Conservation (phyloP, 2,329 filamentous ascomycete species). For the Monilinia vaccinii-corymbosi region DNA sequence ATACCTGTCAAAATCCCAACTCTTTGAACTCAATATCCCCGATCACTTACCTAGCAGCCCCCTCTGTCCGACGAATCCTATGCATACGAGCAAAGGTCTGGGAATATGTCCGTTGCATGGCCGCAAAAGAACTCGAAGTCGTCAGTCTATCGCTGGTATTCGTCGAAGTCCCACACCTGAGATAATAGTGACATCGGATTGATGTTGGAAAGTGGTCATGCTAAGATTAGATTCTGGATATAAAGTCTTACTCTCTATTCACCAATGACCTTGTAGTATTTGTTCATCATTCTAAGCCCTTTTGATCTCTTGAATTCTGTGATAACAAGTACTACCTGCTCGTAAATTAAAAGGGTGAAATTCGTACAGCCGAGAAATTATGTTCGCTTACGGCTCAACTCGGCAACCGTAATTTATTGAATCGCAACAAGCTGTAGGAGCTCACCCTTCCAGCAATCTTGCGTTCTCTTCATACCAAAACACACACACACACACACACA, state of each 20-base stretch:
- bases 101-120: slow-evolving; percentile 37
- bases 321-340: not conserved
- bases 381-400: slow-evolving; percentile 11
- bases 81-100: slow-evolving; percentile 31
- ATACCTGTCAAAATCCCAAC: not conserved
- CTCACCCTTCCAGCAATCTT: slow-evolving; percentile 4
- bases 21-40: slow-evolving; percentile 33
- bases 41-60: slow-evolving; percentile 37
- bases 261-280: not conserved
- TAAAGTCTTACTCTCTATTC: not conserved
- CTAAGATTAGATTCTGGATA: not conserved
- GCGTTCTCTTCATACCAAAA: not conserved
- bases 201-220: not conserved
- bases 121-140: slow-evolving; percentile 15
- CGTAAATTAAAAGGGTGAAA: not conserved
- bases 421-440: slow-evolving; percentile 8
- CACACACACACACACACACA: not conserved
- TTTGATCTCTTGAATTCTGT: not conserved
- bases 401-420: slow-evolving; percentile 10
- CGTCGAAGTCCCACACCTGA: slow-evolving; percentile 13
- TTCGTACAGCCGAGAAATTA: slow-evolving; percentile 26
- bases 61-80: slow-evolving; percentile 34
- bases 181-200: not conserved
- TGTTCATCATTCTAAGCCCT: not conserved
- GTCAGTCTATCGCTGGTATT: not conserved